Evolutionary conservation across 2,329 filamentous ascomycete species (phyloP).

Genomic region (Fusarium phyllophilum): DNA sequence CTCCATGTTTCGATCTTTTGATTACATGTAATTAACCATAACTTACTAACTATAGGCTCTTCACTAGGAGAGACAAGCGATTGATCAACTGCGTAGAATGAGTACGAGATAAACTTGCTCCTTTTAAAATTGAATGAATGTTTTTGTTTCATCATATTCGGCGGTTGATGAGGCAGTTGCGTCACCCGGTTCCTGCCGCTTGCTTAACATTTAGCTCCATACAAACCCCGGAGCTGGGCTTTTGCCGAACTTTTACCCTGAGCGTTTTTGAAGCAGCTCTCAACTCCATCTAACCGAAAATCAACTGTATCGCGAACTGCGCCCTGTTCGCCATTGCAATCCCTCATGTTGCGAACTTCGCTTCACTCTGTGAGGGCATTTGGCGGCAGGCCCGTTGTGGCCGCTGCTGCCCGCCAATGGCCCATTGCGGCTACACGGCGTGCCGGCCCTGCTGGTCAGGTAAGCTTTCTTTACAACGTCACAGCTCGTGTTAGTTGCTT

Average conservation of each 20-base stretch:
- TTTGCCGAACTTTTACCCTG: slow-evolving; percentile 59
- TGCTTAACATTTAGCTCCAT: slow-evolving; percentile 37
- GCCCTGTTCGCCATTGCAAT: slow-evolving; percentile 58
- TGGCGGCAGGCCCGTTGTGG: slow-evolving; percentile 63
- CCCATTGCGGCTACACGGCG: slow-evolving; percentile 53
- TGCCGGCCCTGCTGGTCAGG: slow-evolving; percentile 46
- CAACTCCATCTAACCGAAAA: slow-evolving; percentile 48
- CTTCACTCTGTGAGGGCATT: slow-evolving; percentile 71
- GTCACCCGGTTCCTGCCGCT: slow-evolving; percentile 53
- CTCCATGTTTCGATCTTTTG: neutral
- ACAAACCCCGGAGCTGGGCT: slow-evolving; percentile 45
- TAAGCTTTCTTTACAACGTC: slow-evolving; percentile 51
- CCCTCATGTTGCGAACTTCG: slow-evolving; percentile 76
- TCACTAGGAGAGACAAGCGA: neutral
- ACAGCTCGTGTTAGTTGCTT: slow-evolving; percentile 37
- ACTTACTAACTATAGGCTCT: neutral
- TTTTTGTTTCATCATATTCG: neutral
- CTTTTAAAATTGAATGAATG: neutral
- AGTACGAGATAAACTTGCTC: neutral
- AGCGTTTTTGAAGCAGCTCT: slow-evolving; percentile 54
- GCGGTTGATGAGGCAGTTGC: slow-evolving; percentile 34
- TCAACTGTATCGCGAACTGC: slow-evolving; percentile 44
- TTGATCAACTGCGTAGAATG: neutral
- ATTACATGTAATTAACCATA: neutral
- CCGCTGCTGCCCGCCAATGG: slow-evolving; percentile 69